A percentile compares a stretch with the other conserved stretches of the same genome.
Conservation (phyloP, 306 rosid species). For the Ammopiptanthus mongolicus region DNA sequence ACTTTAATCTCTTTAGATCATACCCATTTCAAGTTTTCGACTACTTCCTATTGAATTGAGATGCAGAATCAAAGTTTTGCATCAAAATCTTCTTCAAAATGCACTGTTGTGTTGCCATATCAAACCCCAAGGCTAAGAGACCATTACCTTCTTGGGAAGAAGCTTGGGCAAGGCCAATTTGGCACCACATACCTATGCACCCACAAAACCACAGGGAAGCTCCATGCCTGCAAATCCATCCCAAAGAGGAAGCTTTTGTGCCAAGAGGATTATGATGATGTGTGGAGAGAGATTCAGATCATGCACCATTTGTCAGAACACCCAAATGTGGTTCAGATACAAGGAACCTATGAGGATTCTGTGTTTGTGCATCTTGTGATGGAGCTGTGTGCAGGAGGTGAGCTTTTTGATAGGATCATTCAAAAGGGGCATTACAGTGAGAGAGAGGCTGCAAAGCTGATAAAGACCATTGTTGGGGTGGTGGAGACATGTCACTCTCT, state of each 20-base stretch:
- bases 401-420: conserved; percentile 82
- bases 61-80: conserved; percentile 39
- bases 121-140: conserved; percentile 67
- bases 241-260: conserved; percentile 79
- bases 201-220: conserved; percentile 46
- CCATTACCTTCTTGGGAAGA: conserved; percentile 74
- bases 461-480: conserved; percentile 75
- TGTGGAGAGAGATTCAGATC: conserved; percentile 94
- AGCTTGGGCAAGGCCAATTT: conserved; percentile 81
- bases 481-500: conserved; percentile 85
- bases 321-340: conserved; percentile 62
- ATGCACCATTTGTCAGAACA: conserved; percentile 87
- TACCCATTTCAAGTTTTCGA: conserved; percentile 4
- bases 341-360: conserved; percentile 78
- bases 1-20: conserved; percentile 1
- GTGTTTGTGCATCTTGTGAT: conserved; percentile 82
- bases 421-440: conserved; percentile 86
- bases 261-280: conserved; percentile 74
- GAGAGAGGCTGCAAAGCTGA: conserved; percentile 72
- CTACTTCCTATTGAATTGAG: neutral
- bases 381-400: conserved; percentile 90
- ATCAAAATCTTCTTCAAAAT: conserved; percentile 31
- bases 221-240: conserved; percentile 81
- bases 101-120: conserved; percentile 54
- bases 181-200: conserved; percentile 74